Conservation (phyloP, 768 basidiomycete genomes). For the Auricularia heimuer region DNA sequence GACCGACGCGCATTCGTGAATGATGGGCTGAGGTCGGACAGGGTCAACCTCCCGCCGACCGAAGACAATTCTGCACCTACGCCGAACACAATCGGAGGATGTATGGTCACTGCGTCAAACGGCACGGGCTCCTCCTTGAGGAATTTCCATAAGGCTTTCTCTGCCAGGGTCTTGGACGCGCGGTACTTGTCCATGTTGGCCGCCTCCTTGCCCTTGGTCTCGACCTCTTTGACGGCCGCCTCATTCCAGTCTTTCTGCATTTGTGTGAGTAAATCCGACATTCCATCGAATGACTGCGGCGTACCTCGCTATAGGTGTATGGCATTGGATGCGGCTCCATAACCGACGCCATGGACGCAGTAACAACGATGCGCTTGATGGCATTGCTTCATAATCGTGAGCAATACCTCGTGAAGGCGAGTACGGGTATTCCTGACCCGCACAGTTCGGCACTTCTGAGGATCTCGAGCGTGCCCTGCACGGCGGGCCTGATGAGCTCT, state of each 20-base stretch:
- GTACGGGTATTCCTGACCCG: conserved; percentile 9
- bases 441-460: conserved; percentile 11
- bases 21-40: background rate
- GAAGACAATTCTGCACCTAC: background rate
- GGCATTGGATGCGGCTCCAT: conserved; percentile 12
- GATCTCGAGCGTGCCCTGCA: conserved; percentile 24
- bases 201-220: conserved; percentile 14
- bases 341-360: conserved; percentile 26
- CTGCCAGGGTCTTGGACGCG: conserved; percentile 12
- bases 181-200: conserved; percentile 13
- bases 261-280: background rate
- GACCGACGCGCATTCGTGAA: background rate
- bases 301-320: conserved; percentile 14
- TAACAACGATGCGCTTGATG: conserved; percentile 26
- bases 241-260: conserved; percentile 19
- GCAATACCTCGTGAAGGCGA: background rate
- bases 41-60: background rate
- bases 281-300: background rate
- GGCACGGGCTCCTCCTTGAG: conserved; percentile 6
- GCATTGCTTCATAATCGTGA: conserved; percentile 10
- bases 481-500: conserved; percentile 26
- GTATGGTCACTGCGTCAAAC: conserved; percentile 17
- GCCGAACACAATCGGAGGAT: conserved; percentile 14
- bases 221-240: conserved; percentile 11
- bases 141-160: conserved; percentile 8